phyloP scores from a whole-genome alignment of 352 stramenopile species.

The Pythium folliculosum region DNA sequence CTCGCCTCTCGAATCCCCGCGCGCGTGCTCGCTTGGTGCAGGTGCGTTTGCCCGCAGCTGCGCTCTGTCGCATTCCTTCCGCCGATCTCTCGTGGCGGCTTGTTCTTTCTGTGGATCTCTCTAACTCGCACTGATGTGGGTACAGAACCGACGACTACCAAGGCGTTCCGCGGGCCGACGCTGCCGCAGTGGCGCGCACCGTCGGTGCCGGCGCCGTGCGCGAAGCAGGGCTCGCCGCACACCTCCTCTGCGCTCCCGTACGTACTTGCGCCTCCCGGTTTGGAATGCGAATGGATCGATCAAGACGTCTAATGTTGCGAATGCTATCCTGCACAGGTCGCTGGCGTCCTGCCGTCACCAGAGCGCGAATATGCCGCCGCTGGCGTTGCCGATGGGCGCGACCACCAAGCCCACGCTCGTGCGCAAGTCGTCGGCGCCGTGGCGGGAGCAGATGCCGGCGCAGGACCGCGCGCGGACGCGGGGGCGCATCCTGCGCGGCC shows the following conservation, averaged over 20 bases:
- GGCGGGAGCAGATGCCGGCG: constrained; percentile 58
- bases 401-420: constrained; percentile 43
- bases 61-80: not conserved
- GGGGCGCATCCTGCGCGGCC: constrained; percentile 61
- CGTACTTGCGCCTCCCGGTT: not conserved
- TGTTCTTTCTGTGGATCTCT: not conserved
- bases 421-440: constrained; percentile 45
- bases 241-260: constrained; percentile 15
- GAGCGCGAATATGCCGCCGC: constrained; percentile 6
- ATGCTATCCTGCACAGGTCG: no score
- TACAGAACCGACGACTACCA: not conserved
- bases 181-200: constrained; percentile 12
- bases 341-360: not conserved
- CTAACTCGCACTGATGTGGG: not conserved
- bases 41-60: constrained; percentile 2
- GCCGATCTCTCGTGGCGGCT: not conserved
- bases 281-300: no score
- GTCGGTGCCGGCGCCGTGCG: not conserved
- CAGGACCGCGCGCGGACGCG: constrained; percentile 62
- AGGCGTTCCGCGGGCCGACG: constrained; percentile 8
- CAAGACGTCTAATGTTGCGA: no score
- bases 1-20: constrained; percentile 18
- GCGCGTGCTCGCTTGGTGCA: not conserved
- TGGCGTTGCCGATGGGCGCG: not conserved
- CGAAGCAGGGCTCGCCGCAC: not conserved